Percentiles rank a stretch among this genome's conserved stretches.
These are phyloP conservation scores for Melaleuca quinquenervia DNA, from an alignment of 345 rosid genomes.

Conservation along the genomic window DNA sequence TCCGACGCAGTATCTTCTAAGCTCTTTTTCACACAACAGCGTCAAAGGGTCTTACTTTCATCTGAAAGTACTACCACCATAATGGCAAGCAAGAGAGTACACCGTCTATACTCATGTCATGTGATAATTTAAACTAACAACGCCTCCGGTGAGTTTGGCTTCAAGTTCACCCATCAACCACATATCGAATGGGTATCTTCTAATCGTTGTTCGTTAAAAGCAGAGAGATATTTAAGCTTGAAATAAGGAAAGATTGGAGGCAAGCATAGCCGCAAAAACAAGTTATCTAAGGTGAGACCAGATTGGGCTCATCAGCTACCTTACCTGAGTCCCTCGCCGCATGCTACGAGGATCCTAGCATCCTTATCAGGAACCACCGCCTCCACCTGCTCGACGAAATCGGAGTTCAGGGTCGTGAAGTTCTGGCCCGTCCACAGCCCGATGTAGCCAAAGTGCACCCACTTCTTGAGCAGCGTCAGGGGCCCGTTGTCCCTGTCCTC, in stretches of 20 bases:
- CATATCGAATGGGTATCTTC: background rate
- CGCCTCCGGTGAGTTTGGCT: background rate
- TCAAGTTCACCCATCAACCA: background rate
- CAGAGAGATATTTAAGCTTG: background rate
- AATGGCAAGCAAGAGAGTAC: background rate
- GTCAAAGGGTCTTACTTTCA: background rate
- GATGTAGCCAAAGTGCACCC: conserved; percentile 89
- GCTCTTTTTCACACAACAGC: background rate
- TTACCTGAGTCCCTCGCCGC: conserved; percentile 94
- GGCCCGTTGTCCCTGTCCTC: conserved; percentile 57
- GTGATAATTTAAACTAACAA: background rate
- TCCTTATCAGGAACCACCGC: conserved; percentile 46
- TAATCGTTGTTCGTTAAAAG: background rate
- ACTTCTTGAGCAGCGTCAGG: conserved; percentile 72
- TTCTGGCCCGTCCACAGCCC: conserved; percentile 94
- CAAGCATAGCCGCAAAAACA: background rate
- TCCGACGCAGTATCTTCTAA: background rate
- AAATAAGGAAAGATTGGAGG: background rate
- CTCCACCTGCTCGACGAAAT: conserved; percentile 43
- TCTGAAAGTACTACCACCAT: background rate
- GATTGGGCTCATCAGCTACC: background rate
- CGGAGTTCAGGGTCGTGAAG: conserved; percentile 56
- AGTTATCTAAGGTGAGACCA: background rate
- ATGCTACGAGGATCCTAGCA: conserved; percentile 64
- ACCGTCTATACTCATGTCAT: background rate